These are phyloP conservation scores for Eucalyptus marginata DNA, from an alignment of 345 rosid genomes.

Conservation along the genomic window DNA sequence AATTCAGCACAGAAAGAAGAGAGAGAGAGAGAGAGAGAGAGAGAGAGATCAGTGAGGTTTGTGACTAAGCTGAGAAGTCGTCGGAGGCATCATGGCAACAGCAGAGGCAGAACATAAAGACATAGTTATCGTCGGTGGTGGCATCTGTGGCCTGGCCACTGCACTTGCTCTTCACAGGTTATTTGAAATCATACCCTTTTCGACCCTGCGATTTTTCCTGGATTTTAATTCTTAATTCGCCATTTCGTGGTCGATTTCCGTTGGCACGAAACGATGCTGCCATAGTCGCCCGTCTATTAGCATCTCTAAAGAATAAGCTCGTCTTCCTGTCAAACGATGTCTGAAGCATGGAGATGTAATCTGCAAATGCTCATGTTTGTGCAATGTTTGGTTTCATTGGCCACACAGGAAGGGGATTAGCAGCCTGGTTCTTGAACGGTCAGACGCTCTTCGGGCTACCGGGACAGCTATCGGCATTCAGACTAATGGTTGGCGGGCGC, in stretches of 20 bases:
- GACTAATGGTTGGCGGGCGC: neutral
- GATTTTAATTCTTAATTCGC: neutral
- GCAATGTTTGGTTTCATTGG: neutral
- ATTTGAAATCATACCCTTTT: neutral
- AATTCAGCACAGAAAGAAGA: neutral
- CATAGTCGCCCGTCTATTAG: neutral
- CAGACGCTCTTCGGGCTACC: neutral
- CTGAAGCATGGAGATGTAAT: neutral
- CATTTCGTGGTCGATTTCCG: neutral
- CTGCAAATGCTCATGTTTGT: neutral
- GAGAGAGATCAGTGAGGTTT: neutral
- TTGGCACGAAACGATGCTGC: neutral
- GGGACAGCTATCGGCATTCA: neutral
- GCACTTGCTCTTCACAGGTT: conserved; percentile 12
- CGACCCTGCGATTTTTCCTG: neutral
- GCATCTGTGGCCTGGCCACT: conserved; percentile 7
- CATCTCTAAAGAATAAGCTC: neutral
- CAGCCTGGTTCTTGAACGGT: neutral
- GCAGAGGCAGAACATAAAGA: neutral
- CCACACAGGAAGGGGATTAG: neutral
- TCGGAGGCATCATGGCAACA: neutral
- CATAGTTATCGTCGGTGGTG: neutral
- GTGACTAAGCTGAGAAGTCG: neutral
- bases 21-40: neutral
- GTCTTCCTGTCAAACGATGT: neutral